A percentile compares a stretch with the other conserved stretches of the same genome.
phyloP scores from a whole-genome alignment of 352 stramenopile species.

The Halophytophthora batemanensis region DNA sequence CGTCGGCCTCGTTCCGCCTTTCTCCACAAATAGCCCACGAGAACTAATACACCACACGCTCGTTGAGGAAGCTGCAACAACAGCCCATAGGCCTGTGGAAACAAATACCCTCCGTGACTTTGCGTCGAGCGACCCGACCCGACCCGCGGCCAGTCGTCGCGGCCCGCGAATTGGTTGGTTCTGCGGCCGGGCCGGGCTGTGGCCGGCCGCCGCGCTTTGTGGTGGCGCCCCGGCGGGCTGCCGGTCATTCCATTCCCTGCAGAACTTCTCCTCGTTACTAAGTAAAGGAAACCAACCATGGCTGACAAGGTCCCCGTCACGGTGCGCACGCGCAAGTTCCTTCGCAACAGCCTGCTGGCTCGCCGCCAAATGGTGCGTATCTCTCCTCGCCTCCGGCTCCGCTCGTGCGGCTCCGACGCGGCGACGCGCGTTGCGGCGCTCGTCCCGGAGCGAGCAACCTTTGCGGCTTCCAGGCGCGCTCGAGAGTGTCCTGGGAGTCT shows the following conservation, averaged over 20 bases:
- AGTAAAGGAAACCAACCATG: constrained; percentile 80
- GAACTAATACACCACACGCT: too few species aligned
- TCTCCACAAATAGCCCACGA: too few species aligned
- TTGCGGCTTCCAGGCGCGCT: not conserved
- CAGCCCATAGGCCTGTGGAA: too few species aligned
- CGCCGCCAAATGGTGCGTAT: constrained; percentile 95
- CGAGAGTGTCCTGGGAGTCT: too few species aligned
- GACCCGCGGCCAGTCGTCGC: not conserved
- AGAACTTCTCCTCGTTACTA: constrained; percentile 57
- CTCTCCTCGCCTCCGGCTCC: not conserved
- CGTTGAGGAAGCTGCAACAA: too few species aligned
- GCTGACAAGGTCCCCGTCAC: constrained; percentile 94
- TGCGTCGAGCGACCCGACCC: not conserved
- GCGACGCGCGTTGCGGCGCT: not conserved
- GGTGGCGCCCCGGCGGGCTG: constrained; percentile 6
- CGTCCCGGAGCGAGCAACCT: not conserved
- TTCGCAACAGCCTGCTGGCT: constrained; percentile 96
- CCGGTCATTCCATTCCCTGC: constrained; percentile 57
- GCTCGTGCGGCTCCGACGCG: not conserved
- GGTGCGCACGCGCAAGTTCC: constrained; percentile 99
- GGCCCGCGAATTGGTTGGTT: constrained; percentile 71
- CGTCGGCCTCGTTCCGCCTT: too few species aligned
- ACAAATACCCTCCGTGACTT: constrained; percentile 1
- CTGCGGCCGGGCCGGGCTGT: constrained; percentile 34
- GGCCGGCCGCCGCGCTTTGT: not conserved